Base-by-base conservation (phyloP, 2,329 filamentous ascomycete species). In the Paraphaeosphaeria minitans region DNA sequence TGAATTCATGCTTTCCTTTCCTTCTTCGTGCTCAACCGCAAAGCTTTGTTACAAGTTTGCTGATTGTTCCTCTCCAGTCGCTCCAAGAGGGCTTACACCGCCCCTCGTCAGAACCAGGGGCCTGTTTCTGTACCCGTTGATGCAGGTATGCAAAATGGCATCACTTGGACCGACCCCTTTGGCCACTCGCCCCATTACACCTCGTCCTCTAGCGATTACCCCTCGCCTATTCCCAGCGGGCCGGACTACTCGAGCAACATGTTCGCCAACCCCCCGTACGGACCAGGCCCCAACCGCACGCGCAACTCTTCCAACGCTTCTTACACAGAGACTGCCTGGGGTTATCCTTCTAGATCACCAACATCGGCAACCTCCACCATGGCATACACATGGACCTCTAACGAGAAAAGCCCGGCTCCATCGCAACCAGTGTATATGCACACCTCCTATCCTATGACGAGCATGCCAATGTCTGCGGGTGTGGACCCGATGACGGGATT, bases 271-370 rank as follows among this genome's bases (percentile, higher is more conserved):
- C 64, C 65, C 13, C 66, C 70, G 5, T 75, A 73, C 39, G 66
- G 66, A 21, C 43, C 66, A 21, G 61, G 61, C 9, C 39, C 65
- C 4, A 68, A 62, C 37, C 74, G 74, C 55, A 74, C 75, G 41
- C 74, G 75, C 57, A 73, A 74, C 14, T 68, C 72, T 6, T 78
- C 75, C 4, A 74, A 75, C 43, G 75, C 73, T 7, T 78, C 75
- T 1, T 71, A 71, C 46, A 66, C 71, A 43, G 74, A 75, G 39
- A 67, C 64, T 31, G 27, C 39, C 1, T 77, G 73, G 73, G 54
- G 59, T 3, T 71, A 67, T 37, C 68, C 67, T 21, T 74, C 74
- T 1, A 66, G 66, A 14, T 77, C 75, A 4, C 75, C 75, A 7
- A 71, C 70, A 0, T 77, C 74, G 0, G 68, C 72, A 14, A 69